These are phyloP conservation scores for Strobilomyces confusus DNA, from an alignment of 768 basidiomycete species.

Conservation along the genomic window DNA sequence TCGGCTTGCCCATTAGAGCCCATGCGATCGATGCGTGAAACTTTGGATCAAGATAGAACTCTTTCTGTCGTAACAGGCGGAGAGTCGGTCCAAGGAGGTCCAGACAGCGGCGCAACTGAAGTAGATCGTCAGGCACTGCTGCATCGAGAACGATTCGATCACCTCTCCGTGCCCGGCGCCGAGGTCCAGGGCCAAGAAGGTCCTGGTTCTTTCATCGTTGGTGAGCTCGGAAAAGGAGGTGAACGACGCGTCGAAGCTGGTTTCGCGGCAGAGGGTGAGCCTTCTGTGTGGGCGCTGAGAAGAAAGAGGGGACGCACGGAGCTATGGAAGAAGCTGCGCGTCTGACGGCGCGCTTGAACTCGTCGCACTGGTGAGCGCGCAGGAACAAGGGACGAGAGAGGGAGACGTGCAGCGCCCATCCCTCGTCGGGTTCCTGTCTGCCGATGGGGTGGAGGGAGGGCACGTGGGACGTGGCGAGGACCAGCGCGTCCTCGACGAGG, in stretches of 20 bases:
- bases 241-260: constrained; percentile 72
- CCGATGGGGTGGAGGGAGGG: constrained; percentile 48
- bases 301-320: constrained; percentile 37
- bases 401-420: constrained; percentile 72
- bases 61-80: constrained; percentile 60
- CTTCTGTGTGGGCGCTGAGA: constrained; percentile 2
- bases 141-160: constrained; percentile 10
- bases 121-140: constrained; percentile 16
- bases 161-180: constrained; percentile 85
- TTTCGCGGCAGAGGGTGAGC: constrained; percentile 5
- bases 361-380: constrained; percentile 74
- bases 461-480: constrained; percentile 40
- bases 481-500: constrained; percentile 43
- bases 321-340: constrained; percentile 41
- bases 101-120: constrained; percentile 56
- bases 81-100: constrained; percentile 57
- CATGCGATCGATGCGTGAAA: constrained; percentile 92
- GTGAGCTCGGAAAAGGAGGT: constrained; percentile 62
- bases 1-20: constrained; percentile 55
- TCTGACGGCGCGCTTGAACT: constrained; percentile 61
- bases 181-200: constrained; percentile 77
- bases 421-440: constrained; percentile 3
- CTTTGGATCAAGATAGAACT: constrained; percentile 75
- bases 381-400: constrained; percentile 80
- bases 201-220: constrained; percentile 79